Conservation (phyloP, 768 basidiomycete genomes). For the Boletus speciosus region DNA sequence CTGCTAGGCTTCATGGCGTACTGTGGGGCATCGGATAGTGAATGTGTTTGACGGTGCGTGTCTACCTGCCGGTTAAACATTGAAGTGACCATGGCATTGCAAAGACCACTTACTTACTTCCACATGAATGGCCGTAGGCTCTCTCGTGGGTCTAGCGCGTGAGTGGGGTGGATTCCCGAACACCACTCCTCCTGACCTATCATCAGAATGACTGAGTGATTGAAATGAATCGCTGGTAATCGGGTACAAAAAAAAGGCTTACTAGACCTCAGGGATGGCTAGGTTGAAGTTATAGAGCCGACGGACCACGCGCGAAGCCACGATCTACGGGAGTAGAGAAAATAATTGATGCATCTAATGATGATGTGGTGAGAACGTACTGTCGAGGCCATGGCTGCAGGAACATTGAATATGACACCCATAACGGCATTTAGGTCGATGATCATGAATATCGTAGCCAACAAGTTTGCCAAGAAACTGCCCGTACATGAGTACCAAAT, state of each 20-base stretch:
- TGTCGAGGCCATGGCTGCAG: slow-evolving; percentile 54
- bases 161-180: slow-evolving; percentile 16
- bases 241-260: slow-evolving; percentile 5
- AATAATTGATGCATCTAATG: not conserved
- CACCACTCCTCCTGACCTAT: slow-evolving; percentile 17
- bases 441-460: slow-evolving; percentile 59
- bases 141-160: slow-evolving; percentile 16
- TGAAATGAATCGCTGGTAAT: not conserved
- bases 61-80: slow-evolving; percentile 22
- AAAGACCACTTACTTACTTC: slow-evolving; percentile 26
- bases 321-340: slow-evolving; percentile 38
- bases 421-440: slow-evolving; percentile 63
- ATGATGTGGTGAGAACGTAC: slow-evolving; percentile 29
- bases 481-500: slow-evolving; percentile 20
- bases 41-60: slow-evolving; percentile 26
- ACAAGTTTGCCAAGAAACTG: slow-evolving; percentile 40
- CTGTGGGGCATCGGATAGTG: slow-evolving; percentile 21
- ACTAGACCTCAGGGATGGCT: slow-evolving; percentile 29
- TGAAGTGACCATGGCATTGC: not conserved
- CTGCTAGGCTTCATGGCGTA: slow-evolving; percentile 22
- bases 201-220: slow-evolving; percentile 16
- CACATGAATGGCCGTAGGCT: slow-evolving; percentile 29
- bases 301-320: slow-evolving; percentile 58
- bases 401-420: slow-evolving; percentile 64
- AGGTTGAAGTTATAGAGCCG: slow-evolving; percentile 49